These are phyloP conservation scores for Epichloe festucae DNA, from an alignment of 2,329 filamentous ascomycete species.

Conservation along the genomic window DNA sequence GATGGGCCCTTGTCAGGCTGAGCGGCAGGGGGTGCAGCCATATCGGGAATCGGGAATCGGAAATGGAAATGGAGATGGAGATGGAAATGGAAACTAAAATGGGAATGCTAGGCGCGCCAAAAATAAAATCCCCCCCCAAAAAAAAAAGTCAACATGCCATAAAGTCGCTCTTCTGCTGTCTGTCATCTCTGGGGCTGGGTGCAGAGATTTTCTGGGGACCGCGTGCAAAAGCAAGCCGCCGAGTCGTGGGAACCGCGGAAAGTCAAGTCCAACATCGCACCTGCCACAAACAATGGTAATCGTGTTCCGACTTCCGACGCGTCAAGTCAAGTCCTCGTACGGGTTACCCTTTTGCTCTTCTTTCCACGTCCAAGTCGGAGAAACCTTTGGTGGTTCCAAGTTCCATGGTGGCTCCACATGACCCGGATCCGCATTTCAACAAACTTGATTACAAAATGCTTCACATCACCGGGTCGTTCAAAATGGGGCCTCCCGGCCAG, in stretches of 20 bases:
- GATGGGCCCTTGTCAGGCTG: not conserved
- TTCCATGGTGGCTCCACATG: not conserved
- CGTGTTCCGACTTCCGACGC: not conserved
- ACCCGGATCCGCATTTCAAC: not conserved
- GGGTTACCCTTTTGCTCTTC: not conserved
- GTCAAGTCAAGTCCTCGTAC: not conserved
- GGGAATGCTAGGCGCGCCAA: not conserved
- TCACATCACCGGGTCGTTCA: not conserved
- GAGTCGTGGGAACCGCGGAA: conserved; percentile 3
- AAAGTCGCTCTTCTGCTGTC: not conserved
- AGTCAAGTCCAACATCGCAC: not conserved
- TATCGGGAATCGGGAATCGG: not conserved
- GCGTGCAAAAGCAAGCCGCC: not conserved
- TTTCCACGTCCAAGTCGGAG: not conserved
- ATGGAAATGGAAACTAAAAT: not conserved
- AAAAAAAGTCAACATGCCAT: not conserved
- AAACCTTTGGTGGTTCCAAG: not conserved
- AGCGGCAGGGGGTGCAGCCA: not conserved
- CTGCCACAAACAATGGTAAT: not conserved
- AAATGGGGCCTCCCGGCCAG: no score
- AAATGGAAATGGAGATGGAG: not conserved
- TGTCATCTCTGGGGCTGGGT: not conserved
- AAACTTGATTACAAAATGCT: not conserved
- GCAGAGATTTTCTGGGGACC: conserved; percentile 1
- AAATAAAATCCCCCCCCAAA: not conserved